Base-by-base conservation (phyloP, 2,329 filamentous ascomycete species). In the Talaromyces sp. region DNA sequence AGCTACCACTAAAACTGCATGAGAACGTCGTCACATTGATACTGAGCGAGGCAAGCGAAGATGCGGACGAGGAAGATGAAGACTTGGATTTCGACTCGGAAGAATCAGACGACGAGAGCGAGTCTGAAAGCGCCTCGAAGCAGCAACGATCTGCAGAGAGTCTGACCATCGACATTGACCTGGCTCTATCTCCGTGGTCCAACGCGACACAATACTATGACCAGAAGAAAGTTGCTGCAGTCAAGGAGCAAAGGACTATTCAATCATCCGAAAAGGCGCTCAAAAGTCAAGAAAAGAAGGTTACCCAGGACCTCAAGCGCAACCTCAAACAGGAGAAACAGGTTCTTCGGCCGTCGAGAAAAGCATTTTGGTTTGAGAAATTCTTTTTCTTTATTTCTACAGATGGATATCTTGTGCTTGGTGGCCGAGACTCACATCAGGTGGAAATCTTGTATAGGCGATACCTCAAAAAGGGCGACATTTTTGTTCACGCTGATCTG, bases 361-460 rank as follows among this genome's bases (percentile, higher is more conserved):
- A 88, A 70, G 89, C 88, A 66, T 85, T 93, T 69, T 99, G 95
- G 95, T 99, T 97, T 67, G 95, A 99, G 71, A 99, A 99, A 75
- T 99, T 96, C 69, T 81, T 88, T 30, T 98, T 92, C 84, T 99
- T 99, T 77, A 85, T 98, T 67, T 97, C 93, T 0, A 96, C 92
- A 0, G 95, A 99, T 71, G 93, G 93, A 4, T 97, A 98, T 72
- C 83, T 99, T 6, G 90, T 98, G 0, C 83, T 99, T 47, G 78
- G 76, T 52, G 93, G 92, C 17, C 92, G 91, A 64, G 95, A 99
- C 77, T 84, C 88, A 1, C 89, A 91, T 68, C 95, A 99, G 72
- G 92, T 90, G 69, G 95, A 99, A 73, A 88, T 93, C 47, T 80
- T 99, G n/a, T 99, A 98, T 78, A 87, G 88, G 64, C 86, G 86